Percentiles rank a stretch among this genome's conserved stretches.
Evolutionary conservation across 768 basidiomycete genomes (phyloP).

Genomic region (Coprinopsis strossmayeri): DNA sequence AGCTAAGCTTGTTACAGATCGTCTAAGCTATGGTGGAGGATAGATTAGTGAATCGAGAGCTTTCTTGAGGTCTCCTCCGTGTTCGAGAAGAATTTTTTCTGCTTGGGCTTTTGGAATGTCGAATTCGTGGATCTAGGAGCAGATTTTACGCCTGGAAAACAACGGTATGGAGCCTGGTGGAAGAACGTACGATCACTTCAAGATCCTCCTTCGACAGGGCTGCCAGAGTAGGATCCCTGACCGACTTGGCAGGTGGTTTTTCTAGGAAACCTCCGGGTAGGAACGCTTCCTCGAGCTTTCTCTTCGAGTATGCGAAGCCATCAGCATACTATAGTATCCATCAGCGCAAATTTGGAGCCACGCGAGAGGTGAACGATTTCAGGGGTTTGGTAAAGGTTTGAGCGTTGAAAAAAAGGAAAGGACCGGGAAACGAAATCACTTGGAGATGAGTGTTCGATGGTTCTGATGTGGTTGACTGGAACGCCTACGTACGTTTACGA

Average conservation of each 20-base stretch:
- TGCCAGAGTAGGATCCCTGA: constrained; percentile 32
- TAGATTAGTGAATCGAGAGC: constrained; percentile 37
- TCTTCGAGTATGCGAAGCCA: constrained; percentile 62
- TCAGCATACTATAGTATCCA: constrained; percentile 44
- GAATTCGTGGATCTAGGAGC: constrained; percentile 56
- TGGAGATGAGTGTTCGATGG: neutral
- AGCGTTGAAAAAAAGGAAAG: neutral
- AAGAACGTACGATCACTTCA: constrained; percentile 50
- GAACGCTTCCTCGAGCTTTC: constrained; percentile 60
- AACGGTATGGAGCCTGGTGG: constrained; percentile 1
- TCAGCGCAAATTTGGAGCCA: neutral
- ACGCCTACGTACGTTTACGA: constrained; percentile 47
- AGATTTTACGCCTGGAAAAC: neutral
- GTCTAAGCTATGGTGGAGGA: too few relatives aligned
- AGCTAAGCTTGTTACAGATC: too few relatives aligned
- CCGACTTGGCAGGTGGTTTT: constrained; percentile 41
- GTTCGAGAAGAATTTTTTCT: constrained; percentile 49
- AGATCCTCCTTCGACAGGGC: constrained; percentile 53
- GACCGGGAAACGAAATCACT: neutral
- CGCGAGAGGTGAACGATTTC: neutral
- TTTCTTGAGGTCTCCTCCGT: constrained; percentile 46
- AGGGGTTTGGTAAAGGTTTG: too few relatives aligned
- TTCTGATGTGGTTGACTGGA: neutral
- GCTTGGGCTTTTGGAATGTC: constrained; percentile 54
- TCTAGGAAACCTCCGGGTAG: constrained; percentile 51